A percentile compares a stretch with the other conserved stretches of the same genome.
Conservation (phyloP, 2,329 filamentous ascomycete species). For the Claviceps africana region DNA sequence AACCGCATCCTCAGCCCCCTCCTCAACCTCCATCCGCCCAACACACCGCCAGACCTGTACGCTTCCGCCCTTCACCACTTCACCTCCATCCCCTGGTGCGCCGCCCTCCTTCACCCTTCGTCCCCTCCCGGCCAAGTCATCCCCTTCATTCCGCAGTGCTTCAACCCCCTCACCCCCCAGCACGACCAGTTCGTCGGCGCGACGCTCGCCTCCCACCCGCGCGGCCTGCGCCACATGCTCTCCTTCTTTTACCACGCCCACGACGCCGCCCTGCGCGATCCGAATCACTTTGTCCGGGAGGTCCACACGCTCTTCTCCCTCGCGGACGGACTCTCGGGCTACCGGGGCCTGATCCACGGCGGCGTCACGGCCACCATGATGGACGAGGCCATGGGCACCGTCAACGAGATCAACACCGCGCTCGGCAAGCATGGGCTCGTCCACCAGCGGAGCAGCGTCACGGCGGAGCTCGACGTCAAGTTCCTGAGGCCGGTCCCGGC, state of each 20-base stretch:
- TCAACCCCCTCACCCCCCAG: conserved; percentile 14
- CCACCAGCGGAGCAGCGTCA: conserved; percentile 18
- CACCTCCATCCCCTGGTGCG: conserved; percentile 22
- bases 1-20: conserved; percentile 18
- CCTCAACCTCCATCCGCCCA: conserved; percentile 15
- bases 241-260: conserved; percentile 19
- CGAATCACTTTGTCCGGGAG: conserved; percentile 14
- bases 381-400: conserved; percentile 23
- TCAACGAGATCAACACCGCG: conserved; percentile 22
- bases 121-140: conserved; percentile 7
- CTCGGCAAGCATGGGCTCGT: conserved; percentile 17
- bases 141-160: conserved; percentile 20
- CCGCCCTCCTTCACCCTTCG: conserved; percentile 13
- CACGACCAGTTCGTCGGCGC: conserved; percentile 23
- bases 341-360: conserved; percentile 21
- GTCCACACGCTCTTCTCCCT: conserved; percentile 19
- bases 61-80: conserved; percentile 18
- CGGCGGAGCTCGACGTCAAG: conserved; percentile 20
- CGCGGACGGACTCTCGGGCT: conserved; percentile 21
- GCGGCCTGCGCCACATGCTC: conserved; percentile 20
- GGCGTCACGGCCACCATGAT: conserved; percentile 21
- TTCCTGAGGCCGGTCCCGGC: conserved; percentile 20
- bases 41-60: conserved; percentile 14
- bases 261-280: conserved; percentile 11
- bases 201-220: conserved; percentile 15